phyloP scores from a whole-genome alignment of 2,329 filamentous ascomycete genomes.

The Penicillium sp. region DNA sequence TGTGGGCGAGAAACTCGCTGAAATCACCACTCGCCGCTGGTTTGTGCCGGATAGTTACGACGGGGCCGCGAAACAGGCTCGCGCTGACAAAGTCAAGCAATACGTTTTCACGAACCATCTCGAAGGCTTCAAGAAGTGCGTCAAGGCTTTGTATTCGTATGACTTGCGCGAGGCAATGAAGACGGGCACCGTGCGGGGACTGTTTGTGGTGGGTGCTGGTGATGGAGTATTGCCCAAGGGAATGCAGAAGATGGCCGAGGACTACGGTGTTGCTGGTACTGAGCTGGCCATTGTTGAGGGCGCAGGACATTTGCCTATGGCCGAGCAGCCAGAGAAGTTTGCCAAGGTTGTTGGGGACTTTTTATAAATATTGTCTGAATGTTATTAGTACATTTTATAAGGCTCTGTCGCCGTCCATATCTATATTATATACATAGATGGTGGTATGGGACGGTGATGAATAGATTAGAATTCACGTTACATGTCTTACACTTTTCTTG shows the following conservation, averaged over 20 bases:
- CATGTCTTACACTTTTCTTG: too few relatives aligned
- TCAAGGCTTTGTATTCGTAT: constrained; percentile 58
- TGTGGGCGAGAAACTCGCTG: constrained; percentile 62
- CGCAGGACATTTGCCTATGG: constrained; percentile 81
- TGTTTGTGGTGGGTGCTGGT: constrained; percentile 68
- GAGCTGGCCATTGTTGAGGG: constrained; percentile 60
- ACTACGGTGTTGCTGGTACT: constrained; percentile 53
- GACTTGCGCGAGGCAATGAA: constrained; percentile 46
- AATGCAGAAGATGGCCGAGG: constrained; percentile 69
- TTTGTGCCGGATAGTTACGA: constrained; percentile 62
- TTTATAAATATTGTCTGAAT: constrained; percentile 29
- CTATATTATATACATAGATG: background rate
- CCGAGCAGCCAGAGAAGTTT: constrained; percentile 67
- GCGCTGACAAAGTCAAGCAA: constrained; percentile 58
- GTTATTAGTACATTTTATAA: background rate
- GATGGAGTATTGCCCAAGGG: constrained; percentile 74
- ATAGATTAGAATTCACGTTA: background rate
- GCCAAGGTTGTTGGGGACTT: constrained; percentile 60
- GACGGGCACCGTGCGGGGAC: constrained; percentile 38
- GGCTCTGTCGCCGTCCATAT: background rate
- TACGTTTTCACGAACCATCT: constrained; percentile 69
- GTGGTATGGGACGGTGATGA: background rate
- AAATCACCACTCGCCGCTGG: constrained; percentile 70
- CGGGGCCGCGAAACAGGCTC: constrained; percentile 43
- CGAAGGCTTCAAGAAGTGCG: constrained; percentile 73